phyloP scores from a whole-genome alignment of 108 stramenopile genomes.

The Fragilariopsis cylindrus region DNA sequence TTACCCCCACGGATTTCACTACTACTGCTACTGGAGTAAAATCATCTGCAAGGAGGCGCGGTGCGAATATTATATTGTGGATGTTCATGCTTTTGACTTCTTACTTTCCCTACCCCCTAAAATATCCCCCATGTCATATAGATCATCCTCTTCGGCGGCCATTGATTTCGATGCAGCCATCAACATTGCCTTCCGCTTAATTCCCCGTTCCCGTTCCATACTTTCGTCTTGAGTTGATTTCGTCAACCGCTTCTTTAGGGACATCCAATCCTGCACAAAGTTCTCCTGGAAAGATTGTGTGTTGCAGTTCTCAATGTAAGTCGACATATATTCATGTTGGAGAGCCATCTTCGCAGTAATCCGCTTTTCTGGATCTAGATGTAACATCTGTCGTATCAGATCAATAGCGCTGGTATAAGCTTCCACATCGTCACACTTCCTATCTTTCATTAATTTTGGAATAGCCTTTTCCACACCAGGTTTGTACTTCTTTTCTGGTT shows the following conservation, averaged over 20 bases:
- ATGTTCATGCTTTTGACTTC: constrained; percentile 9
- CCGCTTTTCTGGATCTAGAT: constrained; percentile 76
- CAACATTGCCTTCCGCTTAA: constrained; percentile 66
- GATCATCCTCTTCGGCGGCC: constrained; percentile 54
- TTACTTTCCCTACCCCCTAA: constrained; percentile 21
- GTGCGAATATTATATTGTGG: no score
- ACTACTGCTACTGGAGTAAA: no score
- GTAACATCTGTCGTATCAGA: constrained; percentile 70
- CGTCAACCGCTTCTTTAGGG: constrained; percentile 50
- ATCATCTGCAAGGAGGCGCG: no score
- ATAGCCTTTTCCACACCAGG: constrained; percentile 78
- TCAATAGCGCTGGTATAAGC: constrained; percentile 57
- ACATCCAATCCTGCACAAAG: constrained; percentile 76
- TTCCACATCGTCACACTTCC: constrained; percentile 23
- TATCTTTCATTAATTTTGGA: constrained; percentile 56
- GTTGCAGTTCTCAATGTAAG: constrained; percentile 28
- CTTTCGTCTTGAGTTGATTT: constrained; percentile 18
- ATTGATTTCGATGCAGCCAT: constrained; percentile 42
- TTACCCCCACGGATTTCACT: no score
- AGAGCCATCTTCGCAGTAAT: constrained; percentile 74
- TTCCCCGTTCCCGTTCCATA: constrained; percentile 36
- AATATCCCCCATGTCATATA: constrained; percentile 70
- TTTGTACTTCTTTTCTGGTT: constrained; percentile 68
- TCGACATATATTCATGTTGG: constrained; percentile 57
- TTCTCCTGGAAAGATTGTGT: constrained; percentile 46